Evolutionary conservation across 805 yeast species (phyloP).

Genomic region (Candida pseudoglaebosa): DNA sequence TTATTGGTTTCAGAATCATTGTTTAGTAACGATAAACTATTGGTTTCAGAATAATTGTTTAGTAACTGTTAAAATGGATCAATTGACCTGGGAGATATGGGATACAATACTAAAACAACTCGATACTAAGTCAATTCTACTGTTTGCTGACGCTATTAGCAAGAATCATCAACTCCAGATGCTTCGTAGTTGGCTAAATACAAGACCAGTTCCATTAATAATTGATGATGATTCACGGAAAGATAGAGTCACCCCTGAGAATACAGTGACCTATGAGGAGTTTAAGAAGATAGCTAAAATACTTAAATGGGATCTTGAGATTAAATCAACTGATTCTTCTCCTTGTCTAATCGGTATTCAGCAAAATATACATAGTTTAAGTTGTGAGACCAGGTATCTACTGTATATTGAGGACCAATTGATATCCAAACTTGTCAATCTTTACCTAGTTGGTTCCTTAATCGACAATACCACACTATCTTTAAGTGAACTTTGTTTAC

Average conservation of each 20-base stretch:
- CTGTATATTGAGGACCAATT: background rate
- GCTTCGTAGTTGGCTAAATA: background rate
- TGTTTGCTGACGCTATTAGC: background rate
- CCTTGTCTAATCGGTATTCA: background rate
- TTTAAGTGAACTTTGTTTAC: background rate
- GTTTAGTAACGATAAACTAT: too few relatives aligned
- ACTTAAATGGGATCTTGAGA: background rate
- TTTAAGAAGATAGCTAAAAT: background rate
- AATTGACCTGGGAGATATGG: background rate
- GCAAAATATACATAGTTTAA: background rate
- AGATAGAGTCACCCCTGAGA: background rate
- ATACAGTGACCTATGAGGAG: background rate
- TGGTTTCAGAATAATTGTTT: too few relatives aligned
- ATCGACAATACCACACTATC: too few relatives aligned
- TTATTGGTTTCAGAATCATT: too few relatives aligned
- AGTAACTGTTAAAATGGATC: too few relatives aligned
- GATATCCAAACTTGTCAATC: background rate
- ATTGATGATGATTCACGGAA: background rate
- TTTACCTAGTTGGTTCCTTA: too few relatives aligned
- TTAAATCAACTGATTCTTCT: background rate
- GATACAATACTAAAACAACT: background rate
- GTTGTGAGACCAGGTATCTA: background rate
- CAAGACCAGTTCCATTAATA: background rate
- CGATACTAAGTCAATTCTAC: background rate
- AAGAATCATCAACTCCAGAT: background rate